Evolutionary conservation across 306 rosid genomes (phyloP).

Genomic region (Cicer cuneatum): DNA sequence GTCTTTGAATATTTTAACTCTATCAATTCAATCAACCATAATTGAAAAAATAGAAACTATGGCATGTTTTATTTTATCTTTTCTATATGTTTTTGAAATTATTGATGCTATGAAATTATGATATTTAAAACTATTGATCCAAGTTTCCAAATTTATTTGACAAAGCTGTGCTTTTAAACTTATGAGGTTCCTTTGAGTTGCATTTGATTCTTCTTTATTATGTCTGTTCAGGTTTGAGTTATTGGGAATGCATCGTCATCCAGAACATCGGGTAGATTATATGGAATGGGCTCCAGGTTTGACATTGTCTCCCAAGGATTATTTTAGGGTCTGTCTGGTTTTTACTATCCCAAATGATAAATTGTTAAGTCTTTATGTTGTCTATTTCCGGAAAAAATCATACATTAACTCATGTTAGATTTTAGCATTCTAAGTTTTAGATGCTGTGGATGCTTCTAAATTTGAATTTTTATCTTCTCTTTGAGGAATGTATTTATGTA

Average conservation of each 20-base stretch:
- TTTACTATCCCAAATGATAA: constrained; percentile 24
- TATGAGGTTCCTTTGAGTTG: constrained; percentile 30
- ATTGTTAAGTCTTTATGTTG: constrained; percentile 18
- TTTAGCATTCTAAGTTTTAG: constrained; percentile 1
- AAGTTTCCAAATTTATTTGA: constrained; percentile 5
- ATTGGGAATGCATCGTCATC: constrained; percentile 95
- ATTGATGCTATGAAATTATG: constrained; percentile 1
- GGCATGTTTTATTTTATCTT: constrained; percentile 34
- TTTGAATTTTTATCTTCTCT: constrained; percentile 26
- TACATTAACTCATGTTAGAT: background rate
- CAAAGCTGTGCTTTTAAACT: constrained; percentile 25
- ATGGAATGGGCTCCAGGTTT: constrained; percentile 99
- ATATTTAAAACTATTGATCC: constrained; percentile 21
- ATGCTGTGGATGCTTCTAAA: constrained; percentile 9
- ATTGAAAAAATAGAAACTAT: background rate
- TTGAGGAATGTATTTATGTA: constrained; percentile 19
- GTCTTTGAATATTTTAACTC: constrained; percentile 23
- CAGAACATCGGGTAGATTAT: constrained; percentile 90
- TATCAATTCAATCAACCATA: constrained; percentile 6
- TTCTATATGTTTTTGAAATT: constrained; percentile 32
- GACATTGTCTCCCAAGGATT: constrained; percentile 43
- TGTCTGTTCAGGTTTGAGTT: constrained; percentile 72
- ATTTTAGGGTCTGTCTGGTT: constrained; percentile 35
- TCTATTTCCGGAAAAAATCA: constrained; percentile 21
- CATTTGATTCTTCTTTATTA: constrained; percentile 42